Percentiles rank a stretch among this genome's conserved stretches.
Conservation (phyloP, 2,329 filamentous ascomycete species). For the Talaromyces sp. region DNA sequence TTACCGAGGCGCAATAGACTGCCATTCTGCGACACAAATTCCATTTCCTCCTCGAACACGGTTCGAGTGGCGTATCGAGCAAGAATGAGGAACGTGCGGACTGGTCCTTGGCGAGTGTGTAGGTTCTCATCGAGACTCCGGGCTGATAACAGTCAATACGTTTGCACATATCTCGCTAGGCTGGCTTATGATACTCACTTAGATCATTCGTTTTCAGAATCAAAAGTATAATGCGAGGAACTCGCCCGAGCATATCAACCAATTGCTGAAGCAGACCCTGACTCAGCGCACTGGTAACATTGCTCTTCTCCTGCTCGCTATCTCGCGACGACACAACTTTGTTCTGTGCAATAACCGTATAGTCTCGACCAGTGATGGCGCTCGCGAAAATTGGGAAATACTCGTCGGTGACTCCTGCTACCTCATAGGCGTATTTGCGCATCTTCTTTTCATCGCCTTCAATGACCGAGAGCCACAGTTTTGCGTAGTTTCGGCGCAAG, state of each 20-base stretch:
- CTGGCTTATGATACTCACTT: conserved; percentile 48
- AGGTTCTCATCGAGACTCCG: conserved; percentile 84
- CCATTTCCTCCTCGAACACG: conserved; percentile 60
- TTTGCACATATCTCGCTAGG: not conserved
- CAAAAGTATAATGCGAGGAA: conserved; percentile 86
- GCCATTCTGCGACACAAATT: conserved; percentile 46
- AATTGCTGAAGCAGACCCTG: conserved; percentile 86
- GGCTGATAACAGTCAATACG: conserved; percentile 41
- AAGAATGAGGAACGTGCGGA: conserved; percentile 62
- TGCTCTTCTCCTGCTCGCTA: conserved; percentile 69
- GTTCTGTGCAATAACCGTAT: conserved; percentile 64
- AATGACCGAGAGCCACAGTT: conserved; percentile 95
- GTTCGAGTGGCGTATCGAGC: conserved; percentile 61
- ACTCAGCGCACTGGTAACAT: conserved; percentile 77
- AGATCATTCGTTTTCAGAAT: conserved; percentile 98
- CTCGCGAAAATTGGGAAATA: conserved; percentile 94
- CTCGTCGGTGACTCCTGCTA: conserved; percentile 81
- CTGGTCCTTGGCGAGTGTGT: conserved; percentile 55
- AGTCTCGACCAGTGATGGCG: conserved; percentile 93
- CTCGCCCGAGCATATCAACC: conserved; percentile 80
- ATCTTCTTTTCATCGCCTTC: conserved; percentile 81
- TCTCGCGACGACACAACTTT: conserved; percentile 59
- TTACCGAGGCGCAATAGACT: conserved; percentile 53
- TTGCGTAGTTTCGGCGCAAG: conserved; percentile 82
- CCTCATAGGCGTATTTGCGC: conserved; percentile 83